Evolutionary conservation across 306 rosid species (phyloP), one percentile per base, ranked within the genome.

Genomic region (Biancaea sappan): DNA sequence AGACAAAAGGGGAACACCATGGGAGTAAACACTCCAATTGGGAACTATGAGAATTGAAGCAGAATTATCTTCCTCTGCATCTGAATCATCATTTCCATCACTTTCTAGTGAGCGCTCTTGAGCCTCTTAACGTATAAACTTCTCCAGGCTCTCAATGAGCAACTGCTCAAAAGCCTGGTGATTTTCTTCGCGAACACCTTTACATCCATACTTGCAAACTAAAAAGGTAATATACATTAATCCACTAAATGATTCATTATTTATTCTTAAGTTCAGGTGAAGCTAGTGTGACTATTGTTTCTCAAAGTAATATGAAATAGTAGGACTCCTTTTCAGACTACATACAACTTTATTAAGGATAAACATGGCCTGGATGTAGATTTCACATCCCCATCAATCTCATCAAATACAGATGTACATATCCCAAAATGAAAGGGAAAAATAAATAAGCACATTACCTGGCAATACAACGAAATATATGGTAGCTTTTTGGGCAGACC

Each of bases 401-500:
- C 68, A 35, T 19, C 44, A 9, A 46, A 61, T 25, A 43, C 52
- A 40, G 22, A 32, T 34, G 32, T 11, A 72, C 35, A 46, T 15
- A 57, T 9, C 40, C 10, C 10, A 44, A 63, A n/a, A n/a, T n/a
- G n/a, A 76, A 53, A 40, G 35, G n/a, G 43, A 25, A 64, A 66
- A 35, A 51, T 16, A 13, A 47, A 61, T n/a, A n/a, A n/a, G 22
- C 47, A 24, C 19, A 40, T 43, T 79, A 94, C 94, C 98, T 91
- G 83, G 97, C 97, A 83, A 94, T 91, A 85, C 98, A 94, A 38
- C 97, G 98, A 78, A 94, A 94, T 71, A 94, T 91, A 78, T 91
- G 97, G 76, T 88, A 94, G 77, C 82, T 80, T 87, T 89, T 91
- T 4, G 94, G 92, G 79, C 98, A 91, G 88, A 91, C 98, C 75